Evolutionary conservation across 2,329 filamentous ascomycete genomes (phyloP).

Genomic region (Dothiorella sarmentorum): DNA sequence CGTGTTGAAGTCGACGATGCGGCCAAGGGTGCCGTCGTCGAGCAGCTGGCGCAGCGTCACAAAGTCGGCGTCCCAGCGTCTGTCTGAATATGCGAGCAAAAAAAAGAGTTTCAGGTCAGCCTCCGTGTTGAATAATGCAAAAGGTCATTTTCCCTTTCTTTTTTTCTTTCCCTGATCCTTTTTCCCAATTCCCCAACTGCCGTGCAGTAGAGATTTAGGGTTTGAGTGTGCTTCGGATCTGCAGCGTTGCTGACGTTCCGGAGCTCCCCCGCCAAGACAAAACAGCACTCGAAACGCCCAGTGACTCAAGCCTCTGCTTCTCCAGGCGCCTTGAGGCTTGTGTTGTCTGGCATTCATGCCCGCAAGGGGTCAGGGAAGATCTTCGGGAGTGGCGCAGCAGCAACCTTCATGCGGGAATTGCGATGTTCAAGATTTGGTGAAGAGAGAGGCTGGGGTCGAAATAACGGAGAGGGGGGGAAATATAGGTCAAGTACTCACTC

Average conservation of each 20-base stretch:
- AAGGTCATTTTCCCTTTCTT: no score
- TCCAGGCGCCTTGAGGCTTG: neutral
- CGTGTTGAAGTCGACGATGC: conserved; percentile 73
- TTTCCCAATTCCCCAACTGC: no score
- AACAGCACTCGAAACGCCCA: conserved; percentile 13
- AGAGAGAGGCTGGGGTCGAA: neutral
- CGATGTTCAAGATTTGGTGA: no score
- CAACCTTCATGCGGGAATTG: neutral
- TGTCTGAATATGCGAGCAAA: conserved; percentile 40
- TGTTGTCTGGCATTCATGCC: neutral
- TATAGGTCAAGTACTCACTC: conserved; percentile 21
- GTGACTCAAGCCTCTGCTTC: conserved; percentile 10
- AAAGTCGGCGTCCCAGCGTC: conserved; percentile 76
- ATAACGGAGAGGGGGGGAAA: neutral
- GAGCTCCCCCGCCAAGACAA: conserved; percentile 11
- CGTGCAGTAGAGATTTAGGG: no score
- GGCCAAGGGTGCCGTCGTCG: conserved; percentile 58
- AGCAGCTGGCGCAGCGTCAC: conserved; percentile 64
- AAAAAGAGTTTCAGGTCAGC: conserved; percentile 18
- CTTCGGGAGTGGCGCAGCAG: neutral
- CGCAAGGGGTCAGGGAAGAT: neutral
- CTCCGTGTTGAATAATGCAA: no score
- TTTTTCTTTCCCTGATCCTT: neutral
- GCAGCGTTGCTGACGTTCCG: no score
- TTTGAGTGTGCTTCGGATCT: neutral